A percentile compares a stretch with the other conserved stretches of the same genome.
Evolutionary conservation across 164 flowering plant genomes (phyloP).

Genomic region (Umbilicus rupestris): DNA sequence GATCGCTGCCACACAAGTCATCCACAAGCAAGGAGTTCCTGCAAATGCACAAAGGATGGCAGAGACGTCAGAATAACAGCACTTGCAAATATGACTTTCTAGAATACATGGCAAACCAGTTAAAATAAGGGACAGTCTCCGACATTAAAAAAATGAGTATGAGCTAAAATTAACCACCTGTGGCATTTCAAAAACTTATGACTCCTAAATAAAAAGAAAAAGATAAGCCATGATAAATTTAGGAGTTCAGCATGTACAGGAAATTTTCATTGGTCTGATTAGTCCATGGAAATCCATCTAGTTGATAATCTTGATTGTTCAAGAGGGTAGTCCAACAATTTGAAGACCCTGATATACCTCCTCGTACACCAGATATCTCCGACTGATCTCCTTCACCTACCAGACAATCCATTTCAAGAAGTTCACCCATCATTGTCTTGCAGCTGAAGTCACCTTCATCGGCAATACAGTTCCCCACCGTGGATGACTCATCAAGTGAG

Average conservation of each 20-base stretch:
- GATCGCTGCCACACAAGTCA: background rate
- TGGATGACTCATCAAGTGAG: background rate
- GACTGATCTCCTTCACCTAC: background rate
- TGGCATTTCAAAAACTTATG: background rate
- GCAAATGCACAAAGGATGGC: background rate
- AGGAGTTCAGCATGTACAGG: background rate
- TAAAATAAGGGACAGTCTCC: background rate
- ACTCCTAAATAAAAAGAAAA: background rate
- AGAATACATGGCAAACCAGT: too few species aligned
- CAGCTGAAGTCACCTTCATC: slow-evolving; percentile 1
- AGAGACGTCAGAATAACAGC: background rate
- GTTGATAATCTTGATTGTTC: background rate
- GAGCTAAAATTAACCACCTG: background rate
- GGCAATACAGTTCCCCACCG: background rate
- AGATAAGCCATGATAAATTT: background rate
- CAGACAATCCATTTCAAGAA: background rate
- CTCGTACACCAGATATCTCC: slow-evolving; percentile 3
- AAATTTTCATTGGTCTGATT: slow-evolving; percentile 3
- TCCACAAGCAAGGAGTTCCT: background rate
- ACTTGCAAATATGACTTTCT: too few species aligned
- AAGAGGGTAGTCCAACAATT: background rate
- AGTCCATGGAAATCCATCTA: background rate
- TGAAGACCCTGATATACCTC: background rate
- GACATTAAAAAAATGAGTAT: background rate
- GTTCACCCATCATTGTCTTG: background rate